Base-by-base conservation (phyloP, 2,329 filamentous ascomycete genomes). In the Alternaria brassicicola region DNA sequence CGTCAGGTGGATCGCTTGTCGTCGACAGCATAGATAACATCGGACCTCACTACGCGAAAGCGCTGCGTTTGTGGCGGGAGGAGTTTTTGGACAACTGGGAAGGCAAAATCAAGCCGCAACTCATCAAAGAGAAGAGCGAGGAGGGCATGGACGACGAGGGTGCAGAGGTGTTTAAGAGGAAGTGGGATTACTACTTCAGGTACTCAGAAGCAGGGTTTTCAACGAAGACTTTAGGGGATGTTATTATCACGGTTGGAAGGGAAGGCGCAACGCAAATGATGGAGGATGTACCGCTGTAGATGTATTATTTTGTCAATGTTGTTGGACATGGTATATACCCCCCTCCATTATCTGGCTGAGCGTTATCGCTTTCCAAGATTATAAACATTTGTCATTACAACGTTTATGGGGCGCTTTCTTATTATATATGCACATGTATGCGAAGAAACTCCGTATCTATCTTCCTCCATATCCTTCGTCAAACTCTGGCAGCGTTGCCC, bases 121-220 rank as follows among this genome's bases (percentile, higher is more conserved):
- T 92, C 43, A 76, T 85, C 61, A 69, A 68, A 13, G 84, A 89
- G 67, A 85, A 91, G 66, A 78, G 80, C 0, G 78, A 79, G 3
- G 87, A 89, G 84, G 83, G 80, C 0, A 82, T 88, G 52, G 83
- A 83, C 38, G 86, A 86, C 30, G 81, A 90, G 13, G 88, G 87
- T 33, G 81, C 90, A 1, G 85, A 89, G 39, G 82, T 90, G 2
- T 92, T 91, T 69, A 83, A 83, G 69, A 82, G 85, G 62, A 91
- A 91, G 73, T 92, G 89, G 89, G 84, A 90, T 80, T 92, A 91
- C 69, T 92, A 92, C 72, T 92, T 92, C 75, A 82, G 85, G 21
- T 92, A 92, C 71, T 91, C 88, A 62, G 89, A 92, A 73, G 89
- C 88, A 36, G 89, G 89, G 0, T 92, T 92, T 68, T 79, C 84